Percentiles rank a stretch among this genome's conserved stretches.
These are phyloP conservation scores for Penicillium chermesinum DNA, from an alignment of 495 filamentous ascomycete genomes.

Conservation along the genomic window DNA sequence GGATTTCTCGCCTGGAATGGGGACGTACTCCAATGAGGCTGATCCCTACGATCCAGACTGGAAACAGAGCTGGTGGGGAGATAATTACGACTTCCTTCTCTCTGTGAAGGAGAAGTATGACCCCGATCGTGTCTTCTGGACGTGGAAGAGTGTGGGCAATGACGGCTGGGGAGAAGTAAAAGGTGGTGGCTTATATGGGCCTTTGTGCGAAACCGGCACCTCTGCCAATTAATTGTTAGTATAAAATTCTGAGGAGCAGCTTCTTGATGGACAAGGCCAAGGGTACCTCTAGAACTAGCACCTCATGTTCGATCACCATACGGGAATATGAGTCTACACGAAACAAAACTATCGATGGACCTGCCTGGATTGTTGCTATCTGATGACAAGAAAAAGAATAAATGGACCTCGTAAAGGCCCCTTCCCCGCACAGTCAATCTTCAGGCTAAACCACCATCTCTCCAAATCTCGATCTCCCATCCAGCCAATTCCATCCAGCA, in stretches of 20 bases:
- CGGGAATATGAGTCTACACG: slow-evolving; percentile 3
- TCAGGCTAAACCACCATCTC: background rate
- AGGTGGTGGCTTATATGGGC: background rate
- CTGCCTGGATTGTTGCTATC: slow-evolving; percentile 10
- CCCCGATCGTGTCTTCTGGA: background rate
- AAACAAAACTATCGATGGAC: background rate
- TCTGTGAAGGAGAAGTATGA: background rate
- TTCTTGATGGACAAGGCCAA: too few species aligned
- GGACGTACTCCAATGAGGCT: background rate
- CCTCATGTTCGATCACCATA: background rate
- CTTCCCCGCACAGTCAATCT: background rate
- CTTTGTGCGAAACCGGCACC: background rate
- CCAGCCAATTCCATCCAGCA: background rate
- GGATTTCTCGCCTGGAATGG: background rate
- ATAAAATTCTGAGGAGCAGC: too few species aligned
- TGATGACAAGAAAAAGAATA: slow-evolving; percentile 5
- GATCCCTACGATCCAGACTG: background rate
- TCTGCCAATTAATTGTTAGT: background rate
- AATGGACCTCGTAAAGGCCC: slow-evolving; percentile 2
- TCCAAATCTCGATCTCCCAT: background rate
- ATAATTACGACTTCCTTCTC: background rate
- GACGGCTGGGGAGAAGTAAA: background rate
- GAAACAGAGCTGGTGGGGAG: background rate
- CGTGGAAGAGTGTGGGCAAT: background rate
- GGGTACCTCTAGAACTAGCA: too few species aligned